Conservation (phyloP, 306 rosid species). For the Malus orientalis region DNA sequence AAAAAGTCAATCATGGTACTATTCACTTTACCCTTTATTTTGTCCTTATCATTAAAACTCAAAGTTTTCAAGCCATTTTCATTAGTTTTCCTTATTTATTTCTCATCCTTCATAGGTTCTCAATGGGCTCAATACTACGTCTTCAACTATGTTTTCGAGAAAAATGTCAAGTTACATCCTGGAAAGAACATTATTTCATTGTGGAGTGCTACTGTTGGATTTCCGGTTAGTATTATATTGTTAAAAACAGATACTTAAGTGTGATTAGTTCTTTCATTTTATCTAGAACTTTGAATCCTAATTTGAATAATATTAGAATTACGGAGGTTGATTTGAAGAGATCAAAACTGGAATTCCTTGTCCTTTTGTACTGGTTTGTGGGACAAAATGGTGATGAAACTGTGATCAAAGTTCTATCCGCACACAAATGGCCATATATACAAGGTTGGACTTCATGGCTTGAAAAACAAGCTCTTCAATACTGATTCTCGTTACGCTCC, state of each 20-base stretch:
- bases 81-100: no score
- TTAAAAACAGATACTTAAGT: not conserved
- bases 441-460: slow-evolving; percentile 40
- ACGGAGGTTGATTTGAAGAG: slow-evolving; percentile 29
- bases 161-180: slow-evolving; percentile 18
- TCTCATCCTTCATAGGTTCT: slow-evolving; percentile 18
- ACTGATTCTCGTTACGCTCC: slow-evolving; percentile 4
- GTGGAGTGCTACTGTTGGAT: slow-evolving; percentile 45
- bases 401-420: slow-evolving; percentile 30
- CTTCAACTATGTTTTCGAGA: slow-evolving; percentile 24
- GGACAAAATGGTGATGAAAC: slow-evolving; percentile 35
- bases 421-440: slow-evolving; percentile 33
- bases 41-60: no score
- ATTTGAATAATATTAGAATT: slow-evolving; percentile 21
- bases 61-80: no score
- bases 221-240: slow-evolving; percentile 6
- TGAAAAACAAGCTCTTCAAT: slow-evolving; percentile 11
- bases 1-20: no score
- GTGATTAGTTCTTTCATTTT: not conserved
- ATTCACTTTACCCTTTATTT: no score
- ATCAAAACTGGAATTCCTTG: slow-evolving; percentile 33
- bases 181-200: slow-evolving; percentile 39
- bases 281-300: no score
- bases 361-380: slow-evolving; percentile 20
- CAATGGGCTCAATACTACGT: slow-evolving; percentile 35